Percentiles rank a stretch among this genome's conserved stretches.
phyloP scores from a whole-genome alignment of 805 yeast species.

The Spathaspora sp. region DNA sequence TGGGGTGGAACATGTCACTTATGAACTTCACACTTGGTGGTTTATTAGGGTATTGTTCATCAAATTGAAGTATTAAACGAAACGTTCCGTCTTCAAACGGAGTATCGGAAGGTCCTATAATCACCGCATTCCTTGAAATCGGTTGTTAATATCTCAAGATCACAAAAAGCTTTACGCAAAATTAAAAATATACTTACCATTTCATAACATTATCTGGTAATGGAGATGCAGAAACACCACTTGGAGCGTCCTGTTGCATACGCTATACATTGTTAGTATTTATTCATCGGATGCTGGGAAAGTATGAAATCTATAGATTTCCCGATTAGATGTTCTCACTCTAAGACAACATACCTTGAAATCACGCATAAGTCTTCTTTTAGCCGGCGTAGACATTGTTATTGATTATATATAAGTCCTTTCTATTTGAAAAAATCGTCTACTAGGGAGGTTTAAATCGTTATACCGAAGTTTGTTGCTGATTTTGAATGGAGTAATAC shows the following conservation, averaged over 20 bases:
- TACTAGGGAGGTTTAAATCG: background rate
- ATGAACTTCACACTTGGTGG: conserved; percentile 92
- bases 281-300: background rate
- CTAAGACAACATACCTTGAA: conserved; percentile 59
- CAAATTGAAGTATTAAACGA: conserved; percentile 79
- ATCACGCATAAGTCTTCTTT: conserved; percentile 98
- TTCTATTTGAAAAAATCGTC: background rate
- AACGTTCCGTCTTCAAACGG: conserved; percentile 99
- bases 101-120: conserved; percentile 95
- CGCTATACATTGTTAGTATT: conserved; percentile 41
- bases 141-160: background rate
- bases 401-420: background rate
- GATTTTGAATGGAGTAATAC: background rate
- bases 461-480: background rate
- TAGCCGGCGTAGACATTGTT: conserved; percentile 94
- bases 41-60: conserved; percentile 95
- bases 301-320: background rate
- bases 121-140: conserved; percentile 74
- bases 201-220: conserved; percentile 95
- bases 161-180: background rate
- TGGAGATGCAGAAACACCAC: conserved; percentile 97
- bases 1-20: conserved; percentile 96
- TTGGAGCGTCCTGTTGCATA: conserved; percentile 97
- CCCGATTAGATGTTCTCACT: background rate
- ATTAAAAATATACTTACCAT: conserved; percentile 47